These are phyloP conservation scores for Novakomyces olei DNA, from an alignment of 805 yeast species.

Conservation along the genomic window DNA sequence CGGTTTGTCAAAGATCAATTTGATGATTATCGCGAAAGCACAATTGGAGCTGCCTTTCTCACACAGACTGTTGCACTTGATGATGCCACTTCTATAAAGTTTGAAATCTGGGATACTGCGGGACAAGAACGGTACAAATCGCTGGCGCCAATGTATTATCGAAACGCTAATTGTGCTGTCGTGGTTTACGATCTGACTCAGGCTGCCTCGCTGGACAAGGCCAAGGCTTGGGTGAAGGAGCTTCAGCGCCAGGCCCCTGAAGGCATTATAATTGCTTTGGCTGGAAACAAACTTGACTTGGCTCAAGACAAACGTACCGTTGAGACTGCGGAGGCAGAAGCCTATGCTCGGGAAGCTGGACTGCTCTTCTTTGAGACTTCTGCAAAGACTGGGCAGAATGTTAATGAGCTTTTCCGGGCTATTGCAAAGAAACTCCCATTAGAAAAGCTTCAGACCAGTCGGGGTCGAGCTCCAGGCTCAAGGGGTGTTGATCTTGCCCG, in stretches of 20 bases:
- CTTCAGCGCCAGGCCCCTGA: slow-evolving; percentile 59
- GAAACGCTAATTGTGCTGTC: slow-evolving; percentile 64
- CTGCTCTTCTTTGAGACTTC: slow-evolving; percentile 61
- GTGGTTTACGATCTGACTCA: slow-evolving; percentile 71
- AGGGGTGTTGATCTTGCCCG: no score
- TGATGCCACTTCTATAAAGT: slow-evolving; percentile 1
- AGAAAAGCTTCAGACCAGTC: no score
- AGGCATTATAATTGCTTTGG: slow-evolving; percentile 56
- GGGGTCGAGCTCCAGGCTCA: no score
- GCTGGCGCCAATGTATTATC: slow-evolving; percentile 61
- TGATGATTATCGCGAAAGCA: slow-evolving; percentile 62
- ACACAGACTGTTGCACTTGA: slow-evolving; percentile 46
- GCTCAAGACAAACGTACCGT: slow-evolving; percentile 23
- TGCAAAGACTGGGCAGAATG: slow-evolving; percentile 50
- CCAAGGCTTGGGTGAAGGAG: slow-evolving; percentile 81
- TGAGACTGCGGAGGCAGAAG: slow-evolving; percentile 43
- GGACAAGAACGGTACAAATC: slow-evolving; percentile 80
- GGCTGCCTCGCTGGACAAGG: slow-evolving; percentile 45
- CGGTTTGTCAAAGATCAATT: slow-evolving; percentile 51
- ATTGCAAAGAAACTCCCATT: no score
- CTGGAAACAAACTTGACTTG: slow-evolving; percentile 72
- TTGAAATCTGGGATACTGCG: slow-evolving; percentile 27
- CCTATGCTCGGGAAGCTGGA: slow-evolving; percentile 76
- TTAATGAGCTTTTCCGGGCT: slow-evolving; percentile 24
- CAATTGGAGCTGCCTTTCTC: slow-evolving; percentile 96